A percentile compares a stretch with the other conserved stretches of the same genome.
Conservation (phyloP, 305 asterid genomes). For the Ilex paraguariensis region DNA sequence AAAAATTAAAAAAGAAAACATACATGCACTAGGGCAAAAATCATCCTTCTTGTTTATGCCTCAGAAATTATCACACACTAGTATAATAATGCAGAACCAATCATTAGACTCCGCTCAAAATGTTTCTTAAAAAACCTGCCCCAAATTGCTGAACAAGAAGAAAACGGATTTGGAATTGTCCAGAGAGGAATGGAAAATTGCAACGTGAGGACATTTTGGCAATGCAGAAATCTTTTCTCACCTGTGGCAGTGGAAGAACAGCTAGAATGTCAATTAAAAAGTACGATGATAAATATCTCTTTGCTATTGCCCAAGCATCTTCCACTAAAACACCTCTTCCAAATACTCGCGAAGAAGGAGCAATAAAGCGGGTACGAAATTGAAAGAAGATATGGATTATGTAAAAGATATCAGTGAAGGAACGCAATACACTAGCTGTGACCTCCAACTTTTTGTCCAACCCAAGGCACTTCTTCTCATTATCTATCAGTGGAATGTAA, state of each 20-base stretch:
- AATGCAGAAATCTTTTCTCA: constrained; percentile 9
- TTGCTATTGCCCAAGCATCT: constrained; percentile 46
- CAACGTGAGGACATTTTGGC: too few relatives aligned
- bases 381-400: constrained; percentile 45
- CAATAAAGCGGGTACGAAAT: constrained; percentile 45
- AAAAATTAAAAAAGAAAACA: too few relatives aligned
- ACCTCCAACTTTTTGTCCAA: constrained; percentile 37
- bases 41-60: too few relatives aligned
- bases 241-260: constrained; percentile 54
- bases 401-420: constrained; percentile 45
- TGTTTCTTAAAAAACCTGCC: too few relatives aligned
- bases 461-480: constrained; percentile 36
- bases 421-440: constrained; percentile 40
- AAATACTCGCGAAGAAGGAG: constrained; percentile 48
- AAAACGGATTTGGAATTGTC: too few relatives aligned
- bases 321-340: constrained; percentile 53
- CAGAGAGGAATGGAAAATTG: too few relatives aligned
- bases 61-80: too few relatives aligned
- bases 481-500: constrained; percentile 42
- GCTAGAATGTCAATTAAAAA: constrained; percentile 48
- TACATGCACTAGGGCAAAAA: too few relatives aligned
- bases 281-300: constrained; percentile 42
- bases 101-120: too few relatives aligned
- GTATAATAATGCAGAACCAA: too few relatives aligned
- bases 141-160: too few relatives aligned